phyloP scores from a whole-genome alignment of 306 rosid species.

The Sindora glabra region DNA sequence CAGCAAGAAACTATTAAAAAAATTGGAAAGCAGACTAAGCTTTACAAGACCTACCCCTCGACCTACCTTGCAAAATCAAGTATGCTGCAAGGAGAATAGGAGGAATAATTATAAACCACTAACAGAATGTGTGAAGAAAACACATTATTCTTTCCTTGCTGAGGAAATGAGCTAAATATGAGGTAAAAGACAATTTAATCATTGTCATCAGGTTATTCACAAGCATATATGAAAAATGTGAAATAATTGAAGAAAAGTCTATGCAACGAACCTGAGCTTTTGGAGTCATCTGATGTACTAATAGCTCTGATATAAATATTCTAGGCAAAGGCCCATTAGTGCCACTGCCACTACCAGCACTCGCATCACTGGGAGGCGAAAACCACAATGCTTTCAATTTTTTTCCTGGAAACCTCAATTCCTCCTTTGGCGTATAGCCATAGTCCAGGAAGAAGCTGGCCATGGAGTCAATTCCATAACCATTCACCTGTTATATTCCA shows the following conservation, averaged over 20 bases:
- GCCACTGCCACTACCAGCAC: conserved; percentile 35
- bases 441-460: conserved; percentile 72
- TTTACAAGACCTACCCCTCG: too few relatives aligned
- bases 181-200: background rate
- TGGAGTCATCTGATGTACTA: conserved; percentile 81
- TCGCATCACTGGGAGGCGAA: conserved; percentile 62
- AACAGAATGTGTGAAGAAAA: background rate
- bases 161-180: background rate
- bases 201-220: background rate
- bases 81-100: background rate
- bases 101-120: background rate
- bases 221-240: background rate
- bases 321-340: conserved; percentile 78
- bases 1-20: too few relatives aligned
- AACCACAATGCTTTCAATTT: conserved; percentile 90
- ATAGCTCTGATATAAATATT: conserved; percentile 82
- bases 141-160: background rate
- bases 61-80: conserved; percentile 1
- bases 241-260: background rate
- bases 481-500: conserved; percentile 55
- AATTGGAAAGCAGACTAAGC: too few relatives aligned
- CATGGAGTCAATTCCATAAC: conserved; percentile 81
- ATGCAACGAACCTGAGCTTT: conserved; percentile 56
- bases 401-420: conserved; percentile 72
- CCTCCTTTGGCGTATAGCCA: conserved; percentile 65